Base-by-base conservation (phyloP, 2,329 filamentous ascomycete species). In the Akanthomyces uredinophilus region DNA sequence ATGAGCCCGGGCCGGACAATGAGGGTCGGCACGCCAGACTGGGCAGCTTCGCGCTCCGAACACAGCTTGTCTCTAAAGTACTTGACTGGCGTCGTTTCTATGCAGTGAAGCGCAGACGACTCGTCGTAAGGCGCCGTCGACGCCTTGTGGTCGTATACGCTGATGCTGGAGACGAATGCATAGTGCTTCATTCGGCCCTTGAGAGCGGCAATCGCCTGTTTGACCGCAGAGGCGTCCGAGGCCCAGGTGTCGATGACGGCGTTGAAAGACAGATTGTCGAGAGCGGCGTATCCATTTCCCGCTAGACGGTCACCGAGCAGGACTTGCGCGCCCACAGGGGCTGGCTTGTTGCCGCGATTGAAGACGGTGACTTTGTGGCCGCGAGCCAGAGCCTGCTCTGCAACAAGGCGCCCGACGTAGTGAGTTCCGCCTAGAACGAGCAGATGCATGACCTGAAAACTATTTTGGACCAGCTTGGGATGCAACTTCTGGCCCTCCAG, bases 221-320 rank as follows among this genome's bases (percentile, higher is more conserved):
- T 49, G 22, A 67, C 65, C 35, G 62, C 65, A 18, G 27, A 27
- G n/a, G 66, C 52, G 43, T 65, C 61, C 16, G 16, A 27, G 18
- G 22, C 44, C 66, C 66, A 68, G 11, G 65, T 66, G 51, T 68
- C 66, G 14, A 68, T 56, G 20, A 66, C 65, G 22, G 61, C 62
- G 37, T 68, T 63, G 24, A 66, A 68, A 2, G 43, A 41, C 5
- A 58, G 55, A 7, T 61, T 61, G 3, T 64, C 56, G 4, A 67
- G 60, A 20, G 51, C 60, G 18, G 46, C 32, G 46, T 63, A 61
- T 4, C 52, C 63, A 14, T 60, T 37, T 11, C 29, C 27, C 5
- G 61, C 55, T 16, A 65, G 60, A 41, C 66, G 65, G 29, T 68
- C 66, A 49, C 66, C 66, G 43, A 62, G 51, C 14, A 67, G 18